Base-by-base conservation (phyloP, 2,329 filamentous ascomycete species). In the Neocucurbitaria cava region DNA sequence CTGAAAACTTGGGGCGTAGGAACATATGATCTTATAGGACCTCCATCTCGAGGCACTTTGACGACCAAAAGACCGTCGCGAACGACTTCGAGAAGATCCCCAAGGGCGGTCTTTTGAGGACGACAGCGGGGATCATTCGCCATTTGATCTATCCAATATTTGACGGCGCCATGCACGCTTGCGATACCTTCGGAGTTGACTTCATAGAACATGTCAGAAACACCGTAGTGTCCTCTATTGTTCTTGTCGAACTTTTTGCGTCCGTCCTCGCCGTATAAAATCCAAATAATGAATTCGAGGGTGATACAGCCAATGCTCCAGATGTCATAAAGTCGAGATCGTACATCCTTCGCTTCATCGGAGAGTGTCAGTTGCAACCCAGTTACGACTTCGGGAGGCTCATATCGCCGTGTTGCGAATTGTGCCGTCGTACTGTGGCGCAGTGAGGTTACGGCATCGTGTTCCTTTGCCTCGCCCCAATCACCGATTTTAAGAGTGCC, bases 221-320 rank as follows among this genome's bases (percentile, higher is more conserved):
- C 15, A 20, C 18, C 24, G 17, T 40, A 35, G 11, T 42, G 11
- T 21, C 36, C 4, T 50, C 30, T 8, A 52, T 10, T 17, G 30
- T 15, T 33, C 0, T 26, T 35, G 13, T 53, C 35, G 20, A 64
- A 59, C 0, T 20, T 5, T 5, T 39, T 36, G 1, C 59, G 47
- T 6, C 17, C 54, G 0, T 54, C n/a, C 0, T 20, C 1, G 2
- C 67, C 67, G 18, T 66, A 57, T 0, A 68, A 17, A 1, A 69
- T 46, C 63, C 67, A 70, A 0, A 69, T 51, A 11, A 61, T 49
- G 26, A 65, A 54, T 28, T 70, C 67, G 0, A 69, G 35, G 3
- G 52, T 59, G 10, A 70, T 60, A 42, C 67, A 69, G 2, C 67
- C 67, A 49, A 69, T 63, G 0, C 61, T 44, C 66, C 67, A 70